Conservation (phyloP, 2,329 filamentous ascomycete species). For the Penicillium sclerotigenum region DNA sequence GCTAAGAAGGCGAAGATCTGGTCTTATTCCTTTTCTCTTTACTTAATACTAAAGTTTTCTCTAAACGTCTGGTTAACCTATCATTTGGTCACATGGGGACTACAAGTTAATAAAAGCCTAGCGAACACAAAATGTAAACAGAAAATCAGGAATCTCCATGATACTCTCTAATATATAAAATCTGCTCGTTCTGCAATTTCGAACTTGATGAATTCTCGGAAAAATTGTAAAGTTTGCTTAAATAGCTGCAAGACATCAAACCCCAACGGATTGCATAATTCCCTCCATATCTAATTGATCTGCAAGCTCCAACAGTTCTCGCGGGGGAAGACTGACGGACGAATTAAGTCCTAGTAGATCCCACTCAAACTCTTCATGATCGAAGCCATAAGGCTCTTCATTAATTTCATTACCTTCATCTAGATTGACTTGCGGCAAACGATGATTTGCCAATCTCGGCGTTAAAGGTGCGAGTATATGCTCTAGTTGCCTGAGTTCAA, state of each 20-base stretch:
- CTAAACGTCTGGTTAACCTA: too few species aligned
- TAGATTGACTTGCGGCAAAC: neutral
- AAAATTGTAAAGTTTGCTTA: neutral
- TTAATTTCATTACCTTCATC: constrained; percentile 4
- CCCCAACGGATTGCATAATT: constrained; percentile 22
- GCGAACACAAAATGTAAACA: too few species aligned
- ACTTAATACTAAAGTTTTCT: too few species aligned
- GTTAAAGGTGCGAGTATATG: constrained; percentile 38
- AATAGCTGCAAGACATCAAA: neutral
- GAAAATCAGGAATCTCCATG: neutral
- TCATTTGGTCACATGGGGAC: too few species aligned
- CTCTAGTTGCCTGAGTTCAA: constrained; percentile 40
- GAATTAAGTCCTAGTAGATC: constrained; percentile 24
- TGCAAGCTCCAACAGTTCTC: constrained; percentile 25
- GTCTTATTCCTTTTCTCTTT: too few species aligned
- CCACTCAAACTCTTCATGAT: constrained; percentile 26
- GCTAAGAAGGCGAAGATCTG: too few species aligned
- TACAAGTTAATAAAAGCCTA: neutral
- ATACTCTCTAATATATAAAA: neutral
- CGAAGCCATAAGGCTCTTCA: constrained; percentile 14
- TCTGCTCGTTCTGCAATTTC: neutral
- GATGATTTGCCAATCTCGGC: constrained; percentile 18
- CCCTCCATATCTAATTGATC: constrained; percentile 25
- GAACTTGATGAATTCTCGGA: neutral
- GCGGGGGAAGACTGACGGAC: constrained; percentile 24